A percentile compares a stretch with the other conserved stretches of the same genome.
Evolutionary conservation across 352 stramenopile species (phyloP).

Genomic region (Phytophthora nicotianae): DNA sequence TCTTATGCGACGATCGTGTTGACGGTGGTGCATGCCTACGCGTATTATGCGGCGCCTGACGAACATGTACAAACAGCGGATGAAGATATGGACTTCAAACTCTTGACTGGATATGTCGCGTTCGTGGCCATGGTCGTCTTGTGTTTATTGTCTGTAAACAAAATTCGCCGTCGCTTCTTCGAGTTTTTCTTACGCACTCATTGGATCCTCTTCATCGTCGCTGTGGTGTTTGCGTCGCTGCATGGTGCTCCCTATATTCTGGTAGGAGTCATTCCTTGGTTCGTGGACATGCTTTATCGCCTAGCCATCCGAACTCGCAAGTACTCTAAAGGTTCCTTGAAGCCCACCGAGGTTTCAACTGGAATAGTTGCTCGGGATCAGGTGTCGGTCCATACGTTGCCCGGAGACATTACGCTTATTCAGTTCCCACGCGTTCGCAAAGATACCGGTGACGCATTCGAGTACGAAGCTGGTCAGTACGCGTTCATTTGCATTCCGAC

Average conservation of each 20-base stretch:
- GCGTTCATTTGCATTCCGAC: constrained; percentile 73
- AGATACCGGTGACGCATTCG: constrained; percentile 36
- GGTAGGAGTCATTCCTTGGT: constrained; percentile 36
- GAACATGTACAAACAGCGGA: constrained; percentile 15
- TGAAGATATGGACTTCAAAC: constrained; percentile 6
- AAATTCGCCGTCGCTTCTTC: constrained; percentile 49
- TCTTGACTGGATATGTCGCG: constrained; percentile 11
- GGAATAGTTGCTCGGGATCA: constrained; percentile 14
- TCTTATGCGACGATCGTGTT: constrained; percentile 36
- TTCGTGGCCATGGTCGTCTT: constrained; percentile 39
- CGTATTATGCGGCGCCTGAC: constrained; percentile 31
- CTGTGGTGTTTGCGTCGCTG: constrained; percentile 38
- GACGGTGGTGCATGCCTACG: constrained; percentile 34
- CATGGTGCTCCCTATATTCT: constrained; percentile 37
- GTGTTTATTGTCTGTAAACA: constrained; percentile 31
- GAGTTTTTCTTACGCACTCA: constrained; percentile 49
- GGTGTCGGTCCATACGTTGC: constrained; percentile 9
- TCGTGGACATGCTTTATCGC: constrained; percentile 40
- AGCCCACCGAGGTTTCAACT: constrained; percentile 15
- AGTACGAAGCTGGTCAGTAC: constrained; percentile 57
- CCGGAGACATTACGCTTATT: constrained; percentile 34
- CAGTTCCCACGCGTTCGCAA: constrained; percentile 36
- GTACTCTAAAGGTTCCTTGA: constrained; percentile 27
- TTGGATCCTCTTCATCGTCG: constrained; percentile 46
- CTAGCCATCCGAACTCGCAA: constrained; percentile 18